Percentiles rank a stretch among this genome's conserved stretches.
Conservation (phyloP, 345 rosid species). For the Eucalyptus leucophloia region DNA sequence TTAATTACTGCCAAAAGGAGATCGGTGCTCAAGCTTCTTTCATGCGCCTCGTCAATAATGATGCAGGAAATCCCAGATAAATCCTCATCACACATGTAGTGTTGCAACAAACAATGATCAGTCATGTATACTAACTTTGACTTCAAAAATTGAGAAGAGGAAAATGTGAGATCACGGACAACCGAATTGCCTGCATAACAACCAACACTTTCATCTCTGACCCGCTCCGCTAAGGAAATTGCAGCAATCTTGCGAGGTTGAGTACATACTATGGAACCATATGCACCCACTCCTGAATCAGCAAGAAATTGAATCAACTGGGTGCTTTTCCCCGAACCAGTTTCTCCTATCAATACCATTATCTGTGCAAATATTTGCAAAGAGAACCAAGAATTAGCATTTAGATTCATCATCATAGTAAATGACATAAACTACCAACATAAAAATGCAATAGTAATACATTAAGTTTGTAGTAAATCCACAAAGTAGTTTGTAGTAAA, state of each 20-base stretch:
- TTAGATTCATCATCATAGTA: background rate
- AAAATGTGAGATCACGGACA: slow-evolving; percentile 39
- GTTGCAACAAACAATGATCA: slow-evolving; percentile 76
- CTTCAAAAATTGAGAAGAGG: slow-evolving; percentile 38
- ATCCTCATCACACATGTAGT: slow-evolving; percentile 48
- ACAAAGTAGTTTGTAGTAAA: background rate
- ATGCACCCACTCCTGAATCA: slow-evolving; percentile 61
- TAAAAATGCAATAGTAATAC: background rate
- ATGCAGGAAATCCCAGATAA: slow-evolving; percentile 75
- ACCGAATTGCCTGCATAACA: slow-evolving; percentile 47
- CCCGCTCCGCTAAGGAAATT: slow-evolving; percentile 56
- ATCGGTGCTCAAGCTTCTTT: slow-evolving; percentile 90
- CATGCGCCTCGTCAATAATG: slow-evolving; percentile 91
- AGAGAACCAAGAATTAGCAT: background rate
- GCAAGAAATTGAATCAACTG: slow-evolving; percentile 86
- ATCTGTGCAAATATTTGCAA: slow-evolving; percentile 21
- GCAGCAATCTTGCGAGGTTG: slow-evolving; percentile 93
- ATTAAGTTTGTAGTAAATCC: background rate
- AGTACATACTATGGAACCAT: slow-evolving; percentile 64
- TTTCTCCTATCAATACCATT: slow-evolving; percentile 78
- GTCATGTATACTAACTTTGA: slow-evolving; percentile 71
- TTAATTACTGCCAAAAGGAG: slow-evolving; percentile 70
- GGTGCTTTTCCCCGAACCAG: slow-evolving; percentile 96
- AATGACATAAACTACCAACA: background rate
- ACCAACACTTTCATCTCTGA: slow-evolving; percentile 62